Evolutionary conservation across 192 early-diverging fungal genomes (phyloP), one percentile per base, ranked within the genome.

Genomic region (Podila minutissima): DNA sequence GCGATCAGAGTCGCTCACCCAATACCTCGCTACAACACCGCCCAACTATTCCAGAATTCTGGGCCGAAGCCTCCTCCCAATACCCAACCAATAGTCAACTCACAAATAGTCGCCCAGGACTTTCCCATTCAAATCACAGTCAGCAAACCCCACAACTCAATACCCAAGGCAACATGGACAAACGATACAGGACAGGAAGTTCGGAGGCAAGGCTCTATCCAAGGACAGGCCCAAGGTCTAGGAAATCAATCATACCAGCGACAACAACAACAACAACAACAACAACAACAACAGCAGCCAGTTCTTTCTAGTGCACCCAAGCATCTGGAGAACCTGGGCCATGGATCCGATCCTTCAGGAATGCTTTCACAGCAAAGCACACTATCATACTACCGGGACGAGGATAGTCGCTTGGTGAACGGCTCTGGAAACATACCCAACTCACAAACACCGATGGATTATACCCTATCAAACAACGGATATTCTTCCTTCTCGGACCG

Each of bases 1-100:
- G 51, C 77, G 2, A 64, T 81, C 41, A 65, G 77, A 24, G 60
- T 81, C 28, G 67, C 77, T 0, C 59, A 60, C 12, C 62, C 77
- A 15, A 71, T 71, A 22, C 77, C 77, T 38, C 66, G 59, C 7
- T 31, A 58, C 26, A 57, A 72, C 32, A 37, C 66, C 5, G 67
- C 67, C n/a, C 46, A 58, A 5, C 17, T 73, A 0, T 28, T 81
- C n/a, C 37, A n/a, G 31, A 50, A 69, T 38, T 38, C 64, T 55
- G 29, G 63, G 8, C 19, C 62, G 4, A n/a, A 57, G 28, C 20
- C 64, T n/a, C 8, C 37, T 17, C 17, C 8, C 59, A 61, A 19
- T 33, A 58, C 22, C 11, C 41, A 46, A 12, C 41, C 41, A 15
- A 46, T 46, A 55, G 24, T 55, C 53, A 24, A 55, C 53, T 26